A percentile compares a stretch with the other conserved stretches of the same genome.
Conservation (phyloP, 2,329 filamentous ascomycete species). For the Stachybotrys echinatus region DNA sequence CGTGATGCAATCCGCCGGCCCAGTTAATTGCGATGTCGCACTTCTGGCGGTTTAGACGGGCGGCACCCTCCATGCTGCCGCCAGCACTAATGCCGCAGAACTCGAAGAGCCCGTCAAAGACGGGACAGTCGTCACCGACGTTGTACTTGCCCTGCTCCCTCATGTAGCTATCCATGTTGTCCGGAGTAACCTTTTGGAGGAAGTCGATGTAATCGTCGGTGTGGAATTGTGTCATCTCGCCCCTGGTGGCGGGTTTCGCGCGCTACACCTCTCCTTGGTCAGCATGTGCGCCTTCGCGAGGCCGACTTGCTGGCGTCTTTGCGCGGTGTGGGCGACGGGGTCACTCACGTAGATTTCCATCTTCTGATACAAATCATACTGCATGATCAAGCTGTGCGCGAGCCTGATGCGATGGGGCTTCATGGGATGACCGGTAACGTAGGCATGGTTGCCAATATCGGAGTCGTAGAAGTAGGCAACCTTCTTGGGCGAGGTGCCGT, state of each 20-base stretch:
- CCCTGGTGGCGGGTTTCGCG: constrained; percentile 78
- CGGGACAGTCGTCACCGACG: constrained; percentile 92
- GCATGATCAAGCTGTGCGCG: constrained; percentile 92
- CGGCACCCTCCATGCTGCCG: constrained; percentile 88
- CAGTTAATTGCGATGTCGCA: constrained; percentile 98
- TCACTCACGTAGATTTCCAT: constrained; percentile 89
- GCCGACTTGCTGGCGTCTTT: not conserved
- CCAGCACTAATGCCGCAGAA: constrained; percentile 95
- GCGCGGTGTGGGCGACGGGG: not conserved
- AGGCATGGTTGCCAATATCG: constrained; percentile 97
- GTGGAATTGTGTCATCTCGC: constrained; percentile 93
- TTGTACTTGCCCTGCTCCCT: constrained; percentile 93
- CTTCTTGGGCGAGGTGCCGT: constrained; percentile 59
- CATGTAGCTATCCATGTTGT: constrained; percentile 93
- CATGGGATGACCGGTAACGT: constrained; percentile 96
- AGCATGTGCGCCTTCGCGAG: constrained; percentile 8
- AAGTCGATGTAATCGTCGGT: constrained; percentile 95
- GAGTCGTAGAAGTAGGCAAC: constrained; percentile 98
- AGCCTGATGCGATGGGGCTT: constrained; percentile 95
- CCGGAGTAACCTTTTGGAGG: constrained; percentile 88
- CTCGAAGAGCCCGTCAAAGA: constrained; percentile 96
- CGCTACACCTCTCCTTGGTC: constrained; percentile 49
- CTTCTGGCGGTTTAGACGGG: constrained; percentile 82
- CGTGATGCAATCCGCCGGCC: constrained; percentile 95
- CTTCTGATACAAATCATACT: constrained; percentile 91